Conservation (phyloP, 768 basidiomycete species). For the Dentipellis sp. region DNA sequence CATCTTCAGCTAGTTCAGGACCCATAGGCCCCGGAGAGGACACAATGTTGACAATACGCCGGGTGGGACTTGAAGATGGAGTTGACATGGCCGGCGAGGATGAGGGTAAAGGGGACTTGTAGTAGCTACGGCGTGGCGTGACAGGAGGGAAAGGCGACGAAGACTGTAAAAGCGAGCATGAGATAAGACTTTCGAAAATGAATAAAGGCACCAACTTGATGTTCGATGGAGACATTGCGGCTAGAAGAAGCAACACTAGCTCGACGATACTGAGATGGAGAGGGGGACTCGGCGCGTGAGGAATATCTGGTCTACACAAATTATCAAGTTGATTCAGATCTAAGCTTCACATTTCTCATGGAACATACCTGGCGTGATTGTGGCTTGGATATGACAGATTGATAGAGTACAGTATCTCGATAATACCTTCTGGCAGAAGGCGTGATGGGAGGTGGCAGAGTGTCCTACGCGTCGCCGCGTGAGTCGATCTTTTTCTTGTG, state of each 20-base stretch:
- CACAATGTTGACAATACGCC: constrained; percentile 59
- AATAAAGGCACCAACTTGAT: constrained; percentile 19
- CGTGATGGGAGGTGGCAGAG: constrained; percentile 22
- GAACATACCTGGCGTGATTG: constrained; percentile 4
- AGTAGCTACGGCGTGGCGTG: constrained; percentile 36
- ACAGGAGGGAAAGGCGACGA: constrained; percentile 32
- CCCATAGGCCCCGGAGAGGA: constrained; percentile 80
- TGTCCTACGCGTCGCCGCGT: constrained; percentile 28
- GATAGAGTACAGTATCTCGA: constrained; percentile 13
- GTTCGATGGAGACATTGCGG: constrained; percentile 13
- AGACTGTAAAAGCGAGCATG: constrained; percentile 18
- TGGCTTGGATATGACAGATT: constrained; percentile 10
- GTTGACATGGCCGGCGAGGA: constrained; percentile 56
- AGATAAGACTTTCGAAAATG: constrained; percentile 19
- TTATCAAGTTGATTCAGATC: neutral
- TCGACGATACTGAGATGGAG: constrained; percentile 12
- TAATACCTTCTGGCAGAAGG: constrained; percentile 13
- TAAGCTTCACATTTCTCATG: neutral
- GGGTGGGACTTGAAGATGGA: constrained; percentile 54
- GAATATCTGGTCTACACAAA: constrained; percentile 6
- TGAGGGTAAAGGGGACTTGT: constrained; percentile 42
- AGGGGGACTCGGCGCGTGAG: constrained; percentile 13
- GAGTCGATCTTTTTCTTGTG: neutral
- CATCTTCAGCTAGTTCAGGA: constrained; percentile 52
- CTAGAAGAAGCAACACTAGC: constrained; percentile 12